Conservation (phyloP, 164 flowering plant genomes). For the Vitis amurensis region DNA sequence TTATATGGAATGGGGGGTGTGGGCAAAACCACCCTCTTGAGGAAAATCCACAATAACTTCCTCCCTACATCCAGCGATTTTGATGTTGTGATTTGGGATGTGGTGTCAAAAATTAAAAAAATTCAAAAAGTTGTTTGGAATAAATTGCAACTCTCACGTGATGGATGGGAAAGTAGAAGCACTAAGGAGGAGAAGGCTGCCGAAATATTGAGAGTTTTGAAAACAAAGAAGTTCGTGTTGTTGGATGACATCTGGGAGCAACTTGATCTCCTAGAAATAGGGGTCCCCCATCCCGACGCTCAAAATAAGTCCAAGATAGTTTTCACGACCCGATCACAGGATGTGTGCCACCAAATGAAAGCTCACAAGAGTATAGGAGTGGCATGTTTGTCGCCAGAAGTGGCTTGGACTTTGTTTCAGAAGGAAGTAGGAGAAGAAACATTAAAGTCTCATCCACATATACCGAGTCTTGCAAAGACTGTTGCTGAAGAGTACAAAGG, state of each 20-base stretch:
- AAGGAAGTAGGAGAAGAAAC: conserved; percentile 13
- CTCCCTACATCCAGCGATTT: no score
- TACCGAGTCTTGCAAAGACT: background rate
- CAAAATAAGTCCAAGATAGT: conserved; percentile 8
- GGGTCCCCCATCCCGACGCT: background rate
- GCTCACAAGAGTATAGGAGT: conserved; percentile 12
- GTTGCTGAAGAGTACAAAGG: conserved; percentile 12
- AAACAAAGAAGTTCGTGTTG: conserved; percentile 1
- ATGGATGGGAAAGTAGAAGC: no score
- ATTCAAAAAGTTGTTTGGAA: no score
- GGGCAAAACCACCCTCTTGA: no score
- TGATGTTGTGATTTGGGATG: no score
- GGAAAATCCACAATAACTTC: no score
- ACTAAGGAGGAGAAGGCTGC: background rate
- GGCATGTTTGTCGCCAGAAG: background rate
- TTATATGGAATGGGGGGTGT: no score
- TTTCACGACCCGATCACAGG: conserved; percentile 6
- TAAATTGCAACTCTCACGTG: no score
- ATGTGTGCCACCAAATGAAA: conserved; percentile 15
- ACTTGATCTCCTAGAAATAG: background rate
- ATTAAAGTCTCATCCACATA: conserved; percentile 6
- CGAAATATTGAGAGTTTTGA: background rate
- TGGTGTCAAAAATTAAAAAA: no score
- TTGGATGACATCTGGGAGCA: conserved; percentile 14
- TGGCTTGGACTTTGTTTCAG: conserved; percentile 18